phyloP scores from a whole-genome alignment of 306 rosid genomes.

The Potentilla sterilis region DNA sequence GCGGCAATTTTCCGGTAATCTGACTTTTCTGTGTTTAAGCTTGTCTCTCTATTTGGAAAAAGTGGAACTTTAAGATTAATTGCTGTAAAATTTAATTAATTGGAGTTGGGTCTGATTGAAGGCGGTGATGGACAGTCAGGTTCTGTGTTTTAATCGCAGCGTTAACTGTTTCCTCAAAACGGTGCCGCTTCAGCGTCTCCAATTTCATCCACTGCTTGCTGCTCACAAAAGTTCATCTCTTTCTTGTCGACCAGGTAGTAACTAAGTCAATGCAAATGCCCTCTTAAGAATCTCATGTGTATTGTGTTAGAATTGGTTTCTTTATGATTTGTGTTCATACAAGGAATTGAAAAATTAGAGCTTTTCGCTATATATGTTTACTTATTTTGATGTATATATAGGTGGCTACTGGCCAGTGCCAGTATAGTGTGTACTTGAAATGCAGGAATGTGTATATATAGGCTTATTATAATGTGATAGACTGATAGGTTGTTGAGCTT shows the following conservation, averaged over 20 bases:
- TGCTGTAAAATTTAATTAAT: background rate
- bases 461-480: no score
- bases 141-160: constrained; percentile 39
- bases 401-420: no score
- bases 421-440: no score
- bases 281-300: background rate
- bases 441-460: no score
- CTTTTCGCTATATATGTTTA: no score
- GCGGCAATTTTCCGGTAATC: no score
- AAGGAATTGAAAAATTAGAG: background rate
- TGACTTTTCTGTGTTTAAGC: no score
- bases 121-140: constrained; percentile 50
- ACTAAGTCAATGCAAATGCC: background rate
- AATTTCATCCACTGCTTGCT: background rate
- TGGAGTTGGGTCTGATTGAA: constrained; percentile 23
- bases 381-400: no score
- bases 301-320: background rate
- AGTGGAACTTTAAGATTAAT: no score
- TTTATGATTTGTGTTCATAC: background rate
- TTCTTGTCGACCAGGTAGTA: constrained; percentile 32
- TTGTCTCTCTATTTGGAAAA: no score
- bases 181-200: constrained; percentile 9
- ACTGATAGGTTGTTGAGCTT: no score
- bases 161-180: constrained; percentile 26
- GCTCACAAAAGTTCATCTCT: constrained; percentile 4